phyloP scores from a whole-genome alignment of 192 early-diverging fungal species.

The Backusella parvicylindrica region DNA sequence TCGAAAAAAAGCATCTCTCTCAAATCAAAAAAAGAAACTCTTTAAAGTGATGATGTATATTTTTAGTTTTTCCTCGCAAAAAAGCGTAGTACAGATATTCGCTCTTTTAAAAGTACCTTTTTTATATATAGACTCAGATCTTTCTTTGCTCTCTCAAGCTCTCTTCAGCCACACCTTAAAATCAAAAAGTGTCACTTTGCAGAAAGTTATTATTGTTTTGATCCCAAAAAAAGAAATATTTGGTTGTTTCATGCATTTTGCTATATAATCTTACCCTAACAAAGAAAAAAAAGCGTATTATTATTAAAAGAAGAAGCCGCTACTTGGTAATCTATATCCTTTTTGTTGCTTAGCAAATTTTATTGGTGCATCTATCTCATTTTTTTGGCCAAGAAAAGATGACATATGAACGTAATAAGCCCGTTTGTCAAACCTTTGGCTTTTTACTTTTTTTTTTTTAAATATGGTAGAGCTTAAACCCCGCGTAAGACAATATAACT shows the following conservation, averaged over 20 bases:
- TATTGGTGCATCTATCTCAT: neutral
- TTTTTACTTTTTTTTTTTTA: neutral
- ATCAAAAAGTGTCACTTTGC: neutral
- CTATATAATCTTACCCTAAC: neutral
- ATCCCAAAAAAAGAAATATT: neutral
- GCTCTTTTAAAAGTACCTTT: neutral
- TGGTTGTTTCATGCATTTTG: neutral
- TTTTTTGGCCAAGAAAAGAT: neutral
- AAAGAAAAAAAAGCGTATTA: neutral
- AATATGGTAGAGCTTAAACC: neutral
- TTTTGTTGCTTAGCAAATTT: neutral
- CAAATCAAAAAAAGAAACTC: neutral
- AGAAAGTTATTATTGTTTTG: neutral
- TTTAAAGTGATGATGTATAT: neutral
- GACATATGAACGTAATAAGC: neutral
- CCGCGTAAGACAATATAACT: neutral
- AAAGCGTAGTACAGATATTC: neutral
- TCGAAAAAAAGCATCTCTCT: neutral
- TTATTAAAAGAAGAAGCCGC: neutral
- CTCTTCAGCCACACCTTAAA: neutral
- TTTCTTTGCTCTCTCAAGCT: neutral
- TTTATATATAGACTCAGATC: neutral
- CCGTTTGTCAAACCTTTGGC: conserved; percentile 1
- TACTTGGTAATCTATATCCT: neutral
- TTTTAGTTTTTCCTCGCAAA: neutral